phyloP scores from a whole-genome alignment of 768 basidiomycete species.

The Calocera viscosa region DNA sequence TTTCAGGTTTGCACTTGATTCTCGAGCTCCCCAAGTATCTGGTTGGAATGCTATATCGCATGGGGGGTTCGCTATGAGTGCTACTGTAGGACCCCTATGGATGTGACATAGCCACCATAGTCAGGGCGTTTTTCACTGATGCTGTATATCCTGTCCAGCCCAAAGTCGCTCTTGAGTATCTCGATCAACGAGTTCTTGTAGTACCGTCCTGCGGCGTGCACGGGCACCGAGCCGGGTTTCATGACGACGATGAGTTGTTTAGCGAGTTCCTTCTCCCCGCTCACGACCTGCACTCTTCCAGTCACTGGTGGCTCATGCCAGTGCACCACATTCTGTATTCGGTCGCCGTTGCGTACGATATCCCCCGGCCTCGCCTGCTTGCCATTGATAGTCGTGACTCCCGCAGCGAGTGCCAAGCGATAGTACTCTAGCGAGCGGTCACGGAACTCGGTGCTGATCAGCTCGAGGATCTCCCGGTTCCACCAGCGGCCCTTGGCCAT shows the following conservation, averaged over 20 bases:
- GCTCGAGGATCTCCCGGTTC: conserved; percentile 73
- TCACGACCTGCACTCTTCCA: conserved; percentile 61
- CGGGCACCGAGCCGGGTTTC: conserved; percentile 95
- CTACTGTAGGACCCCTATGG: too few species aligned
- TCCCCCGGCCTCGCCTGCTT: conserved; percentile 65
- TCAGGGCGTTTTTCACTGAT: too few species aligned
- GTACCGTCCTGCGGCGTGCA: conserved; percentile 86
- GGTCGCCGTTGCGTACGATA: conserved; percentile 73
- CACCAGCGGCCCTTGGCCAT: conserved; percentile 90
- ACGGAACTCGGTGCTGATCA: conserved; percentile 86
- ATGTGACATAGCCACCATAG: too few species aligned
- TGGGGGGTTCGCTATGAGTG: too few species aligned
- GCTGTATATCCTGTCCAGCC: conserved; percentile 70
- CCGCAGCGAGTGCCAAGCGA: conserved; percentile 71
- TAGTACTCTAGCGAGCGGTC: conserved; percentile 94
- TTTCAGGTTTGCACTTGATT: too few species aligned
- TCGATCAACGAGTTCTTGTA: conserved; percentile 78
- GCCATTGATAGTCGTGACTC: conserved; percentile 94
- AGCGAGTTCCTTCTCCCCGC: conserved; percentile 49
- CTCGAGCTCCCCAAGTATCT: too few species aligned
- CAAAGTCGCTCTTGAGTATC: conserved; percentile 73
- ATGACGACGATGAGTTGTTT: conserved; percentile 83
- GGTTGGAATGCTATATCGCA: too few species aligned
- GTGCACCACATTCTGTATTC: conserved; percentile 90
- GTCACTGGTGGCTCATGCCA: conserved; percentile 96